Evolutionary conservation across 2,329 filamentous ascomycete genomes (phyloP), one percentile per base, ranked within the genome.

Genomic region (Paraphoma sp.): DNA sequence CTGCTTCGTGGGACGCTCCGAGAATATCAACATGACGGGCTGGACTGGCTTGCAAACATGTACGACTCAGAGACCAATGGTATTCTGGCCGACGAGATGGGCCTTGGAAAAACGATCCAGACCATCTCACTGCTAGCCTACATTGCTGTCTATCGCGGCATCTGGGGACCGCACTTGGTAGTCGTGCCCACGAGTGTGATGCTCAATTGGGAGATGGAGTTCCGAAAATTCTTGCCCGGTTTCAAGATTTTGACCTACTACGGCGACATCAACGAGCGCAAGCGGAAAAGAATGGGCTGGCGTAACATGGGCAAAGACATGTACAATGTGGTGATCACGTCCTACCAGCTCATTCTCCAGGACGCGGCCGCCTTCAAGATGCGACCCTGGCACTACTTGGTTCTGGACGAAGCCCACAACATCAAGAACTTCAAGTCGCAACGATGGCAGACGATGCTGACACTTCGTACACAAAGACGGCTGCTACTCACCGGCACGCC

Each of bases 131-230:
- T 99, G 3, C 83, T 99, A 38, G 95, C 95, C 4, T 94, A 99
- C 74, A 83, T 99, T 36, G 95, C 96, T 8, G 93, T 93, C 60
- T 85, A 92, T 40, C 91, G 97, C 72, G 87, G 93, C 69, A 88
- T 96, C 5, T 99, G 95, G 96, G 95, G 96, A 0, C 93, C 95
- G 0, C 95, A 99, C 80, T 81, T 99, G 23, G 92, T 99, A 47
- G 90, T 99, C 58, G 95, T 99, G 1, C 95, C 95, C 1, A 99
- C 95, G 2, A 98, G 93, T 77, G 96, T 99, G 47, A 97, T 99
- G 84, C 86, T 99, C 63, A 99, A 99, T 73, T 99, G 95, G 95
- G 96, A 99, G 76, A 98, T 98, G 90, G 95, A 99, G 78, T 99
- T 99, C 84, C 98, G 98, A 73, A 99, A 99, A 75, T 99, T 94